These are phyloP conservation scores for Fusarium caatingaense DNA, from an alignment of 2,329 filamentous ascomycete species.

Conservation along the genomic window DNA sequence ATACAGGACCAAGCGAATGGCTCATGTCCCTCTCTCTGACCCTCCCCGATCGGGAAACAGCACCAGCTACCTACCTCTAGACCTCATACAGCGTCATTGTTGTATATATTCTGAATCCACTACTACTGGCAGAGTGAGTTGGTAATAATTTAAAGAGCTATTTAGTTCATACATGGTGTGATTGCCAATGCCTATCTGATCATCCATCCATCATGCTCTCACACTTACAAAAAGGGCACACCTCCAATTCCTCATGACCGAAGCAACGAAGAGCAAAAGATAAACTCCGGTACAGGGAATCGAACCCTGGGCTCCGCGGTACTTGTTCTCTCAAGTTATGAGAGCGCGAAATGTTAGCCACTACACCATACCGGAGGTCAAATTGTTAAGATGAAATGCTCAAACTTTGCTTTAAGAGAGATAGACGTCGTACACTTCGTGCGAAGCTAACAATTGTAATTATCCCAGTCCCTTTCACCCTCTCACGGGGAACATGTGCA, in stretches of 20 bases:
- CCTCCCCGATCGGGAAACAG: background rate
- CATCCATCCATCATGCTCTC: background rate
- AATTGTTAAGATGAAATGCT: background rate
- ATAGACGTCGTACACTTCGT: background rate
- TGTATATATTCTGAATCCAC: background rate
- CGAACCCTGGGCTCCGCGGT: conserved; percentile 44
- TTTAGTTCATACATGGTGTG: background rate
- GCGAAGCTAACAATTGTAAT: background rate
- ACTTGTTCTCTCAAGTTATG: conserved; percentile 39
- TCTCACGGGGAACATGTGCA: background rate
- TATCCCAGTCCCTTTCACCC: background rate
- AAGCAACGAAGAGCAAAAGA: background rate
- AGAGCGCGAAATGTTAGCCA: conserved; percentile 49
- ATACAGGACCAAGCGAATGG: background rate
- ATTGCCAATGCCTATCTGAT: background rate
- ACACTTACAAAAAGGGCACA: background rate
- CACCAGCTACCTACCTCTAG: background rate
- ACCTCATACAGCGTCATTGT: background rate
- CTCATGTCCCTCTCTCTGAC: background rate
- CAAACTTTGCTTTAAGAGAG: background rate
- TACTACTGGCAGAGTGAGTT: background rate
- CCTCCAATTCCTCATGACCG: too few species aligned
- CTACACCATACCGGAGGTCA: conserved; percentile 47
- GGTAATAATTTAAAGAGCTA: background rate
- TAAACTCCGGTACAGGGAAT: conserved; percentile 43